Base-by-base conservation (phyloP, 768 basidiomycete genomes). In the Dioszegia aurantiaca region DNA sequence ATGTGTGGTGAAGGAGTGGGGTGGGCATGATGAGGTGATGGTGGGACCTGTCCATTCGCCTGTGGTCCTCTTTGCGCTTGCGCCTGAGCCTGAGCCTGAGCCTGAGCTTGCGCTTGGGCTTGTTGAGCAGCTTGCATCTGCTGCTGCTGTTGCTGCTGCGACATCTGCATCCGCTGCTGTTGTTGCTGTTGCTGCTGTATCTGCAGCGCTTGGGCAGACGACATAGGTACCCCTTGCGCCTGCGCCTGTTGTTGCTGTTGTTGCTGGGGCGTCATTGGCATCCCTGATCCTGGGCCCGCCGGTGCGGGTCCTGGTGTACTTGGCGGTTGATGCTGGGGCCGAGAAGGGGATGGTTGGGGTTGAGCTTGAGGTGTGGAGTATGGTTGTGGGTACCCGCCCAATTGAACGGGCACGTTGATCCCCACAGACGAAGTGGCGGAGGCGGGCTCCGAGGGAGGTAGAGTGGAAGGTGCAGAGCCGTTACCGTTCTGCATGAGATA, bases 1-100 rank as follows among this genome's bases (percentile, higher is more conserved):
- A 71, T 45, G 56, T 71, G 70, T 8, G 72, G 69, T 1, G 65
- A 69, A 39, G 69, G 67, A 12, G 63, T 63, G n/a, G 67, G 69
- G 54, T 69, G 72, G 54, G 64, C 63, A 54, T 69, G 72, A 52
- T 67, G 69, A 21, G 69, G 64, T 30, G 65, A 66, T 21, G 68
- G 65, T 24, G 70, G 65, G 19, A 68, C 56, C 40, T 53, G 51
- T 30, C 36, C 33, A 14, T 51, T 19, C 16, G 31, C 31, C 10
- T 30, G 48, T 37, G 24, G 4, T 12, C 36, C 51, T 40, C 51
- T 19, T 26, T 53, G 36, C 33, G 31, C 48, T 51, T 57, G 56
- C 17, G 54, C 51, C 41, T 57, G 55, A 39, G 55, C 55, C 41
- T 55, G 53, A 6, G 53, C 53, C 26, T 63, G 61, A 33, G 53